phyloP scores from a whole-genome alignment of 306 rosid genomes.

The Luffa acutangula region DNA sequence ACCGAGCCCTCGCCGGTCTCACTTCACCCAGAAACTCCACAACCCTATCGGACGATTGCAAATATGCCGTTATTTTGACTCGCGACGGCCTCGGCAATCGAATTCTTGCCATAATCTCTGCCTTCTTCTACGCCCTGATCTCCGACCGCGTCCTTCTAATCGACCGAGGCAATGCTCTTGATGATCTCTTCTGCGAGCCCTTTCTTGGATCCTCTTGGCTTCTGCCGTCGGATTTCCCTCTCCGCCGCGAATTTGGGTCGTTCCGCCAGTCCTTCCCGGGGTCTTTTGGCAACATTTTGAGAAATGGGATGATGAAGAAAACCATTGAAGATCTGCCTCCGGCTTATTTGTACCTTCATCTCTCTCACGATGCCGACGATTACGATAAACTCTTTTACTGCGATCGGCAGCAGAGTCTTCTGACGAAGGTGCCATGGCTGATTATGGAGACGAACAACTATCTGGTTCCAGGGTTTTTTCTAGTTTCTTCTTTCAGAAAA shows the following conservation, averaged over 20 bases:
- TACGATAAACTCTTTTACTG: conserved; percentile 11
- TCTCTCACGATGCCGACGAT: conserved; percentile 6
- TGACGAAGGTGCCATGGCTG: conserved; percentile 6
- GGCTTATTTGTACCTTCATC: background rate
- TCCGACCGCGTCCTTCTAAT: background rate
- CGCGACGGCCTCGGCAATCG: conserved; percentile 16
- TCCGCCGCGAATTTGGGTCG: background rate
- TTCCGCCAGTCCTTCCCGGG: background rate
- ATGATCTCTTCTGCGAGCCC: conserved; percentile 14
- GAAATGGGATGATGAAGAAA: background rate
- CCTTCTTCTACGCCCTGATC: conserved; percentile 11
- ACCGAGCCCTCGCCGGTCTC: background rate
- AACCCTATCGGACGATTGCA: background rate
- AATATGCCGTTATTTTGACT: background rate
- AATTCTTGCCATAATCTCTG: background rate
- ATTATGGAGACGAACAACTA: conserved; percentile 14
- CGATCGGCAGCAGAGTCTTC: background rate
- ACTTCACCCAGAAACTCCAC: background rate
- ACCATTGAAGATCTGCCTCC: background rate
- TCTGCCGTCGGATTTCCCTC: conserved; percentile 6
- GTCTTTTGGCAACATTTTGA: conserved; percentile 4
- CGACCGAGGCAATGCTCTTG: background rate
- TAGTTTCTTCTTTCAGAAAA: background rate
- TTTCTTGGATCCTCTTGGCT: conserved; percentile 7
- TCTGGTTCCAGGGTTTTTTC: conserved; percentile 2